Base-by-base conservation (phyloP, 139 green algal species). In the Tetraselmis striata region DNA sequence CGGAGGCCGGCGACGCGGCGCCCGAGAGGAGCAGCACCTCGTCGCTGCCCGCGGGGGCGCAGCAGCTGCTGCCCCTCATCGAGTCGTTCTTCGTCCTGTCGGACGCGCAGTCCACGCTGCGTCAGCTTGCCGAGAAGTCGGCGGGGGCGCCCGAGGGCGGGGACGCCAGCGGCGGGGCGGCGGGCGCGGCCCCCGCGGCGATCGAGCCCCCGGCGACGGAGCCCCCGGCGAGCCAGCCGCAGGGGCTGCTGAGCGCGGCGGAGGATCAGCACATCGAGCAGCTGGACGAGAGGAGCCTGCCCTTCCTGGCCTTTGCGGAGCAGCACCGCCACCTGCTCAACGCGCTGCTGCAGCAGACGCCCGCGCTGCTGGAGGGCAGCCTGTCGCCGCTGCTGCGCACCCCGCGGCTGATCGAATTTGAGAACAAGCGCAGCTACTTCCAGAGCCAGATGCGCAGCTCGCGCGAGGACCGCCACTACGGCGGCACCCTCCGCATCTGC, bases 371-470 rank as follows among this genome's bases (percentile, higher is more conserved):
- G 76, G 89, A 97, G 82, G 86, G 86, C 30, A 90, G 87, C 23
- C 84, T 99, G 59, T 79, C 85, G 18, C 88, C 93, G 24, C 88
- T 99, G 77, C 89, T 99, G 78, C 80, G 90, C 23, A 87, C 85
- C 27, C 93, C 96, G 25, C 87, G 90, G 58, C 90, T 99, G 45
- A 90, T 99, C 30, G 97, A 99, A 81, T 99, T 99, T 89, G 95
- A 98, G 89, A 98, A 98, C 91, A 99, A 99, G 93, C 90, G 94
- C 29, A 81, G 91, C 2, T 94, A 93, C 86, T 97, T 98, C 90
- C 88, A 91, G 45, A 87, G 79, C 30, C 88, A 92, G 76, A 85
- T 95, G 24, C 86, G 89, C 67, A 32, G 83, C 79, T 1, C n/a
- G 32, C 25, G 84, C 89, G 84, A 90, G 30, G 86, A 93, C 29